These are phyloP conservation scores for Nakataea oryzae DNA, from an alignment of 2,329 filamentous ascomycete genomes.

Conservation along the genomic window DNA sequence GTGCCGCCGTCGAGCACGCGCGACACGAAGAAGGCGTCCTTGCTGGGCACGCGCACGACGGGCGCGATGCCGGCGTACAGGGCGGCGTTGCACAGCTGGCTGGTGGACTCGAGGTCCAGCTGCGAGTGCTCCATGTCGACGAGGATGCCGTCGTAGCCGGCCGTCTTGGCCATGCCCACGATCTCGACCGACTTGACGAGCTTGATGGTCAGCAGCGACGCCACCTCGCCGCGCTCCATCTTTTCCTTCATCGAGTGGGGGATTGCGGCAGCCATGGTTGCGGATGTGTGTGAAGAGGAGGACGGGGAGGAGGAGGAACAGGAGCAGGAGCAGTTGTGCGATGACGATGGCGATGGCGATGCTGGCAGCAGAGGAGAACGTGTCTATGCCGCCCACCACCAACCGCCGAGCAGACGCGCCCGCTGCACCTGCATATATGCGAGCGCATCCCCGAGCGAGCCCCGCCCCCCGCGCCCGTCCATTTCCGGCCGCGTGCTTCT, in stretches of 20 bases:
- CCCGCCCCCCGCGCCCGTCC: no score
- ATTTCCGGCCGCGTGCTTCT: background rate
- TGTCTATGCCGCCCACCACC: background rate
- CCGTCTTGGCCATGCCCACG: conserved; percentile 25
- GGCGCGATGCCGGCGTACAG: conserved; percentile 26
- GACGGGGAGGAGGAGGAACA: background rate
- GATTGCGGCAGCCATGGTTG: background rate
- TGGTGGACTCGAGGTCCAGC: conserved; percentile 22
- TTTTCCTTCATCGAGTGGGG: background rate
- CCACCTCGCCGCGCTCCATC: background rate
- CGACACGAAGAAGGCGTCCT: conserved; percentile 24
- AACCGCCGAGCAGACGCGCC: no score
- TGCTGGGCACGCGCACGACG: conserved; percentile 28
- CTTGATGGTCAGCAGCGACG: conserved; percentile 12
- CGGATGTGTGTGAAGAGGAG: no score
- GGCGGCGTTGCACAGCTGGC: conserved; percentile 26
- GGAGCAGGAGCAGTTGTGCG: background rate
- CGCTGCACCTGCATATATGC: background rate
- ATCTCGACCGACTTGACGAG: conserved; percentile 23
- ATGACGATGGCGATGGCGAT: background rate
- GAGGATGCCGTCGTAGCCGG: conserved; percentile 28
- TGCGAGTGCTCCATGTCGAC: conserved; percentile 34
- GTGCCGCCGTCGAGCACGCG: conserved; percentile 29
- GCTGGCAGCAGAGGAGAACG: background rate
- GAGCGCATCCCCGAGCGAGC: background rate